These are phyloP conservation scores for Mayamaea pseudoterrestris DNA, from an alignment of 108 stramenopile genomes.

Conservation along the genomic window DNA sequence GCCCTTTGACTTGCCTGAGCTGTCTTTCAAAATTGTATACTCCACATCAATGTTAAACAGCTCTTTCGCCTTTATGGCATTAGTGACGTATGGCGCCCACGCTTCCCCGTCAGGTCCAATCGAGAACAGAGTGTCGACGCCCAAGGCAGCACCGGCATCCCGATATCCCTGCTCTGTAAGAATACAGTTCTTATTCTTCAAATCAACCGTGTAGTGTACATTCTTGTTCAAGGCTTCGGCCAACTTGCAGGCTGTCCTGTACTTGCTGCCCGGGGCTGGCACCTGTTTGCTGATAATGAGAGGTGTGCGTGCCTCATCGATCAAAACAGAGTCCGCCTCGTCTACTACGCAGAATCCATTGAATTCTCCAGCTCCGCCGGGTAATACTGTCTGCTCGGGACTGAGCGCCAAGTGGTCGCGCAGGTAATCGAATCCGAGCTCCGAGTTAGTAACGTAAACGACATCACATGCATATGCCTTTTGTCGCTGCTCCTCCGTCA, in stretches of 20 bases:
- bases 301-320: slow-evolving; percentile 93
- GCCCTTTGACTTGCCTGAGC: slow-evolving; percentile 26
- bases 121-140: slow-evolving; percentile 70
- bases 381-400: slow-evolving; percentile 73
- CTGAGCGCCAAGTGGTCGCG: slow-evolving; percentile 76
- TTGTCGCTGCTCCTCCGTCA: slow-evolving; percentile 71
- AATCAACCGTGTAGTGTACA: slow-evolving; percentile 84
- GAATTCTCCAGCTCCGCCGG: slow-evolving; percentile 52
- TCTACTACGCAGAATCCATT: slow-evolving; percentile 90
- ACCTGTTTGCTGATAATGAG: slow-evolving; percentile 91
- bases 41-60: slow-evolving; percentile 84
- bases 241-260: slow-evolving; percentile 54
- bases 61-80: slow-evolving; percentile 91
- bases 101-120: slow-evolving; percentile 65
- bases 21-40: slow-evolving; percentile 63
- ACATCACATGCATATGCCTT: slow-evolving; percentile 86
- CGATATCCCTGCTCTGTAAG: slow-evolving; percentile 85
- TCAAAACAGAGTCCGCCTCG: slow-evolving; percentile 94
- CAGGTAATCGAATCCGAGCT: slow-evolving; percentile 93
- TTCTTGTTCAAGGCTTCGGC: slow-evolving; percentile 72
- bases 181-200: slow-evolving; percentile 82
- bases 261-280: slow-evolving; percentile 72
- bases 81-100: slow-evolving; percentile 84
- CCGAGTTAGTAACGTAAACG: slow-evolving; percentile 91
- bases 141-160: slow-evolving; percentile 77